Conservation (phyloP, 73 alveolate genomes). For the Paramecium biaurelia region DNA sequence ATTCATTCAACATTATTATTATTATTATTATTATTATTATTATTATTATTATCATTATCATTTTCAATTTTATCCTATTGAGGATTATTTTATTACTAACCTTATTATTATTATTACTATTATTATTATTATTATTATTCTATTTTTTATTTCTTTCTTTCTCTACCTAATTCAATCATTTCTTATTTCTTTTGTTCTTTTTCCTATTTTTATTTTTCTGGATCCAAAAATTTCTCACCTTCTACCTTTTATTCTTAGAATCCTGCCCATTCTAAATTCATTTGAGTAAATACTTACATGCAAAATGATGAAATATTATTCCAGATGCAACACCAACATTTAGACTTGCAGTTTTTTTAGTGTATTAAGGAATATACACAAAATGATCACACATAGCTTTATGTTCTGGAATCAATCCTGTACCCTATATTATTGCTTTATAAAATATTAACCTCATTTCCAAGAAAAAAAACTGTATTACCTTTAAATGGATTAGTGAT, state of each 20-base stretch:
- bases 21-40: neutral
- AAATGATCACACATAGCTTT: slow-evolving; percentile 76
- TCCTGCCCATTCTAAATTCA: slow-evolving; percentile 53
- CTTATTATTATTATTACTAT: neutral
- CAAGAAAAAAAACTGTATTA: slow-evolving; percentile 72
- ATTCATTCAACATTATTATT: neutral
- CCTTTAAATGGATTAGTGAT: slow-evolving; percentile 77
- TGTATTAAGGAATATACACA: slow-evolving; percentile 78
- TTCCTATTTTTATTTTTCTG: neutral
- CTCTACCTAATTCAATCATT: neutral
- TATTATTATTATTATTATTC: neutral
- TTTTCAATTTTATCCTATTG: neutral
- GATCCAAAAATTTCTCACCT: slow-evolving; percentile 59
- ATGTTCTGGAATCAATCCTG: slow-evolving; percentile 77
- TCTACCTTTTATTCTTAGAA: neutral
- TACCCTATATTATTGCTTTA: slow-evolving; percentile 32
- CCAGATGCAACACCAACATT: slow-evolving; percentile 77
- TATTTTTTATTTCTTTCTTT: neutral
- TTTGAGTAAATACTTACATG: neutral
- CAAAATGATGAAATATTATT: slow-evolving; percentile 80
- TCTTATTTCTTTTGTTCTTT: neutral
- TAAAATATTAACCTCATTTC: slow-evolving; percentile 63
- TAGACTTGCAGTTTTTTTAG: slow-evolving; percentile 74
- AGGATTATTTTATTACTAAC: neutral
- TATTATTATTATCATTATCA: too few species aligned